A percentile compares a stretch with the other conserved stretches of the same genome.
phyloP scores from a whole-genome alignment of 2,329 filamentous ascomycete species.

The Penicillium sp. region DNA sequence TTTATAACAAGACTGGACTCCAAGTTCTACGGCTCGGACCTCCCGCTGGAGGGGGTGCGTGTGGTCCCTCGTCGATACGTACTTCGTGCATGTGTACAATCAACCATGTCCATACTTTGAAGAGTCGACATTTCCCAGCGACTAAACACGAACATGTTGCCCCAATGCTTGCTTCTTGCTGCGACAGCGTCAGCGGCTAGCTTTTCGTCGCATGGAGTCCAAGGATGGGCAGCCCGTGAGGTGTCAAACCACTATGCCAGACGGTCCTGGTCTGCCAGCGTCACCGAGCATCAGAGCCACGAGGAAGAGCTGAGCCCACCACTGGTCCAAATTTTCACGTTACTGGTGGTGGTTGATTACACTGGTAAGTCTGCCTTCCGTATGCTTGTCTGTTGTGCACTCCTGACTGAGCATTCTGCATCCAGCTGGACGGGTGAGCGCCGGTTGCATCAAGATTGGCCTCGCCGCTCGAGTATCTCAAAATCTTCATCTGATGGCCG shows the following conservation, averaged over 20 bases:
- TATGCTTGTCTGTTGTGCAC: too few relatives aligned
- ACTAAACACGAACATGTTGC: slow-evolving; percentile 24
- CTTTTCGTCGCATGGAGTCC: slow-evolving; percentile 30
- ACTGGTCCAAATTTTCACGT: slow-evolving; percentile 38
- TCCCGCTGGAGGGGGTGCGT: slow-evolving; percentile 17
- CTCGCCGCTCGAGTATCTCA: slow-evolving; percentile 61
- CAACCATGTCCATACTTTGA: slow-evolving; percentile 42
- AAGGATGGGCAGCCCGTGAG: slow-evolving; percentile 20
- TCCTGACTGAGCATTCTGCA: too few relatives aligned
- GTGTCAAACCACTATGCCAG: slow-evolving; percentile 28
- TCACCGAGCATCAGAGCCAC: slow-evolving; percentile 34
- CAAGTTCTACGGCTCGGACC: too few relatives aligned
- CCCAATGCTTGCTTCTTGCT: slow-evolving; percentile 31
- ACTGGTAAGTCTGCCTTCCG: slow-evolving; percentile 28
- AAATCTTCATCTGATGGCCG: slow-evolving; percentile 32
- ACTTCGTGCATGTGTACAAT: slow-evolving; percentile 37
- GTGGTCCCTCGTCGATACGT: slow-evolving; percentile 25
- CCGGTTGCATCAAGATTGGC: slow-evolving; percentile 40
- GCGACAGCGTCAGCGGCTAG: slow-evolving; percentile 32
- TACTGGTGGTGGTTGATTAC: slow-evolving; percentile 42
- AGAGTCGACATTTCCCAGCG: slow-evolving; percentile 30
- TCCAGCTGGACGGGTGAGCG: slow-evolving; percentile 30
- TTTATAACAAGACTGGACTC: neutral
- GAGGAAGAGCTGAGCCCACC: slow-evolving; percentile 31
- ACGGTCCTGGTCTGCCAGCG: slow-evolving; percentile 36